Conservation (phyloP, 768 basidiomycete genomes). For the Strobilomyces echinocephalus region DNA sequence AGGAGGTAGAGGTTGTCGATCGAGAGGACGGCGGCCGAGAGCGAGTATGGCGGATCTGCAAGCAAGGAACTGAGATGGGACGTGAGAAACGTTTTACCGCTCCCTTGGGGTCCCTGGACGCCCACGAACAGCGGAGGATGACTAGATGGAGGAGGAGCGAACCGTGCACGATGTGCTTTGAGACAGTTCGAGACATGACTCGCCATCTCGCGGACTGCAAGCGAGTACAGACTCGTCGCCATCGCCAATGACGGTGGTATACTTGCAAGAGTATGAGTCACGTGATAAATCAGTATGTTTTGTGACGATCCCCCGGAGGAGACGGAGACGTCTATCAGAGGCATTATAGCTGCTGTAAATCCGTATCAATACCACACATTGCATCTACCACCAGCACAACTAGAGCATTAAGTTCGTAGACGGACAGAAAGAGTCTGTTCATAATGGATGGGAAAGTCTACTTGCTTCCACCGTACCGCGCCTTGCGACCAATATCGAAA, state of each 20-base stretch:
- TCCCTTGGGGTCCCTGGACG: constrained; percentile 91
- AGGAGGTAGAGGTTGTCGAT: constrained; percentile 87
- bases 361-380: constrained; percentile 22
- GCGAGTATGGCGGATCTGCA: constrained; percentile 42
- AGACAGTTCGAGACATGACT: constrained; percentile 38
- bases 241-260: constrained; percentile 4
- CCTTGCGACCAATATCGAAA: constrained; percentile 92
- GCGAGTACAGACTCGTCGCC: constrained; percentile 12
- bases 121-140: constrained; percentile 72
- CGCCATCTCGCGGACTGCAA: constrained; percentile 37
- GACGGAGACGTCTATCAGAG: constrained; percentile 5
- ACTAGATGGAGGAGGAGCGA: neutral
- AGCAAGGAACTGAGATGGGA: constrained; percentile 45
- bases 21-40: constrained; percentile 62
- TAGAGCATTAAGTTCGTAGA: constrained; percentile 10
- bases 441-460: constrained; percentile 20
- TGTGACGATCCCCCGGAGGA: neutral
- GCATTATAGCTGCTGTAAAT: constrained; percentile 28
- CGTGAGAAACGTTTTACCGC: constrained; percentile 84
- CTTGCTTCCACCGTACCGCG: constrained; percentile 68
- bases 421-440: constrained; percentile 7
- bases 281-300: constrained; percentile 9
- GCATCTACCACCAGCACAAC: constrained; percentile 19
- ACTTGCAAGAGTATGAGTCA: constrained; percentile 3
- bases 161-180: constrained; percentile 25